Evolutionary conservation across 2,329 filamentous ascomycete species (phyloP).

Genomic region (Fusarium domesticum): DNA sequence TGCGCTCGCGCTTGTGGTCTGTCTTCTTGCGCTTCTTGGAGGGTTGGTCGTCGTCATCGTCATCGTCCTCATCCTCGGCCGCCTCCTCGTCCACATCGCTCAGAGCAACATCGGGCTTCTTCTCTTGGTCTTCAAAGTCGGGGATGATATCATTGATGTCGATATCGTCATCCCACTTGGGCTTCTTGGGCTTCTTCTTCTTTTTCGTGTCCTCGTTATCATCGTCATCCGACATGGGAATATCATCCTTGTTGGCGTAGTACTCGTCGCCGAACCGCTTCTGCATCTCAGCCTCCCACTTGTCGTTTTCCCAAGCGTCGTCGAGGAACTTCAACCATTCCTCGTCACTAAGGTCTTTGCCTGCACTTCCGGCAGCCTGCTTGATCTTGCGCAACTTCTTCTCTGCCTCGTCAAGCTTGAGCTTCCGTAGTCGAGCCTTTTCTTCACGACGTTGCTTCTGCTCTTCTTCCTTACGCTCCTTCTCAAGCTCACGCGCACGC

Average conservation of each 20-base stretch:
- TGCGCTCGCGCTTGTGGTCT: constrained; percentile 57
- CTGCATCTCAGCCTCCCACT: constrained; percentile 89
- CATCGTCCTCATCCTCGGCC: constrained; percentile 38
- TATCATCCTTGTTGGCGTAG: constrained; percentile 71
- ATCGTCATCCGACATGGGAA: constrained; percentile 63
- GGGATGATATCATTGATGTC: constrained; percentile 91
- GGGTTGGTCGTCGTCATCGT: constrained; percentile 42
- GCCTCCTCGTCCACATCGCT: constrained; percentile 44
- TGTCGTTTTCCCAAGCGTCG: constrained; percentile 81
- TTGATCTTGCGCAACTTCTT: constrained; percentile 84
- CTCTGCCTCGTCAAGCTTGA: constrained; percentile 89
- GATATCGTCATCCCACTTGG: constrained; percentile 92
- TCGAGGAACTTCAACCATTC: constrained; percentile 85
- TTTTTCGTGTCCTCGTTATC: constrained; percentile 58
- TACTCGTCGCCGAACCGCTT: constrained; percentile 87
- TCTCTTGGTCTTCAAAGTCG: constrained; percentile 71
- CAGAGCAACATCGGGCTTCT: constrained; percentile 51
- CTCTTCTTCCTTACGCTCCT: constrained; percentile 72
- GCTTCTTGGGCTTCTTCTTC: constrained; percentile 51
- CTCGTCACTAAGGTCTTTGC: constrained; percentile 64
- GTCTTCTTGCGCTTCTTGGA: constrained; percentile 61
- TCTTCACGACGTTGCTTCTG: constrained; percentile 75
- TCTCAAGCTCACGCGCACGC: constrained; percentile 74
- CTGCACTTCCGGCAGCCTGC: constrained; percentile 76
- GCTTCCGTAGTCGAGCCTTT: constrained; percentile 75